phyloP scores from a whole-genome alignment of 805 yeast species.

The Debaryomyces maramus region DNA sequence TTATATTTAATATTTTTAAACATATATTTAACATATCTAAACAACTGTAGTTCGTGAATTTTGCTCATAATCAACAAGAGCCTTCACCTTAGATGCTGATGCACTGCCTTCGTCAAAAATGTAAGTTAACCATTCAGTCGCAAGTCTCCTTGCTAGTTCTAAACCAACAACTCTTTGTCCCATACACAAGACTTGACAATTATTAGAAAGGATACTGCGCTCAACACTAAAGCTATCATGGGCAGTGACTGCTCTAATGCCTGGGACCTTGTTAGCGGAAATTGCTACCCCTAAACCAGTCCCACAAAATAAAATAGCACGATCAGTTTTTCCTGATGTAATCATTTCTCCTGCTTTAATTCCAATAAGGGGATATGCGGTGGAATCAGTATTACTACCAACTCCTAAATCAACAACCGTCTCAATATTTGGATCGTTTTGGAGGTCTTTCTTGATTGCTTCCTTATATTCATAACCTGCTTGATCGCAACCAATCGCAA shows the following conservation, averaged over 20 bases:
- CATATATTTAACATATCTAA: no score
- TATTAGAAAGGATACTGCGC: constrained; percentile 42
- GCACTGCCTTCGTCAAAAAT: constrained; percentile 39
- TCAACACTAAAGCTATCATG: constrained; percentile 50
- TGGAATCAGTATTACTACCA: constrained; percentile 25
- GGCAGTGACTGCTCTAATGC: constrained; percentile 50
- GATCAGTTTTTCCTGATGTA: constrained; percentile 40
- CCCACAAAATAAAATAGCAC: constrained; percentile 48
- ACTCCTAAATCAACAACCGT: constrained; percentile 44
- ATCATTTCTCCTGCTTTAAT: constrained; percentile 44
- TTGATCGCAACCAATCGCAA: constrained; percentile 44
- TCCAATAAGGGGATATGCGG: constrained; percentile 46
- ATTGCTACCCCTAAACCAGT: constrained; percentile 53
- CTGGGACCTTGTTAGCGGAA: constrained; percentile 47
- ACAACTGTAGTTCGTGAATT: background rate
- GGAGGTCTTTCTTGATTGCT: constrained; percentile 34
- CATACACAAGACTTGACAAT: constrained; percentile 48
- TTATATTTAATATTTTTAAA: no score
- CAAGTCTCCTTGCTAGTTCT: constrained; percentile 44
- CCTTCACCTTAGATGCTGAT: constrained; percentile 43
- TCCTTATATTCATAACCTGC: constrained; percentile 48
- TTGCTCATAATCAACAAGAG: constrained; percentile 26
- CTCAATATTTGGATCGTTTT: constrained; percentile 24
- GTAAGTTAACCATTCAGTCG: constrained; percentile 45
- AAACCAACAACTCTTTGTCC: constrained; percentile 48